Evolutionary conservation across 2,329 filamentous ascomycete genomes (phyloP).

Genomic region (Fusarium virguliforme): DNA sequence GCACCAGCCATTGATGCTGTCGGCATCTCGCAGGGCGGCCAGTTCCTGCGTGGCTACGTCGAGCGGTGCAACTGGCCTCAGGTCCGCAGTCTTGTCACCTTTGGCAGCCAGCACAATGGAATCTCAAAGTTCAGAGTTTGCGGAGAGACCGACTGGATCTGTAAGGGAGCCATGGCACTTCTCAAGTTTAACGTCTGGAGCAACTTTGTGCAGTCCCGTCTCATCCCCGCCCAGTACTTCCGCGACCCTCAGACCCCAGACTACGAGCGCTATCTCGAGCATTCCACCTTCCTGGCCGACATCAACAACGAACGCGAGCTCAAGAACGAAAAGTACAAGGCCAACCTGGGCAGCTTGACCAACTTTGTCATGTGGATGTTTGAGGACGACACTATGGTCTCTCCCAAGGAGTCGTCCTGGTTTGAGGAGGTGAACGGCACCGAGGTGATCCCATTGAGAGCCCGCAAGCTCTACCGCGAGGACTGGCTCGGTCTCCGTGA

Average conservation of each 20-base stretch:
- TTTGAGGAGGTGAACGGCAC: slow-evolving; percentile 88
- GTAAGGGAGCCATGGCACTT: slow-evolving; percentile 83
- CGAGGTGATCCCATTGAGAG: slow-evolving; percentile 76
- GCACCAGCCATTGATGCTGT: slow-evolving; percentile 90
- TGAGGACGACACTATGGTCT: slow-evolving; percentile 85
- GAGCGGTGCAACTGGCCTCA: slow-evolving; percentile 87
- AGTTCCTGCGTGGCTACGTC: slow-evolving; percentile 93
- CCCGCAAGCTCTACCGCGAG: slow-evolving; percentile 83
- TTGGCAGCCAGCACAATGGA: slow-evolving; percentile 93
- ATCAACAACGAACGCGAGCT: slow-evolving; percentile 90
- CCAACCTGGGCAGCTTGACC: slow-evolving; percentile 78
- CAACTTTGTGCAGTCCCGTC: slow-evolving; percentile 79
- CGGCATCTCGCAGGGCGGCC: slow-evolving; percentile 95
- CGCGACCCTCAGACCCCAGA: slow-evolving; percentile 70
- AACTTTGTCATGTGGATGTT: slow-evolving; percentile 94
- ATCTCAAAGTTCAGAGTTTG: slow-evolving; percentile 88
- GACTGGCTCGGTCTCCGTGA: slow-evolving; percentile 92
- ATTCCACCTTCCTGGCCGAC: slow-evolving; percentile 92
- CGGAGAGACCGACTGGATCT: slow-evolving; percentile 80
- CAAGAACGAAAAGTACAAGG: slow-evolving; percentile 83
- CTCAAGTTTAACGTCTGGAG: slow-evolving; percentile 88
- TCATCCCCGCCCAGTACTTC: slow-evolving; percentile 97
- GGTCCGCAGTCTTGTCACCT: slow-evolving; percentile 86
- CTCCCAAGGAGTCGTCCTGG: slow-evolving; percentile 93
- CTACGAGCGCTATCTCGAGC: slow-evolving; percentile 80